These are phyloP conservation scores for Solanum pinnatisectum DNA, from an alignment of 257 asterid species.

Conservation along the genomic window DNA sequence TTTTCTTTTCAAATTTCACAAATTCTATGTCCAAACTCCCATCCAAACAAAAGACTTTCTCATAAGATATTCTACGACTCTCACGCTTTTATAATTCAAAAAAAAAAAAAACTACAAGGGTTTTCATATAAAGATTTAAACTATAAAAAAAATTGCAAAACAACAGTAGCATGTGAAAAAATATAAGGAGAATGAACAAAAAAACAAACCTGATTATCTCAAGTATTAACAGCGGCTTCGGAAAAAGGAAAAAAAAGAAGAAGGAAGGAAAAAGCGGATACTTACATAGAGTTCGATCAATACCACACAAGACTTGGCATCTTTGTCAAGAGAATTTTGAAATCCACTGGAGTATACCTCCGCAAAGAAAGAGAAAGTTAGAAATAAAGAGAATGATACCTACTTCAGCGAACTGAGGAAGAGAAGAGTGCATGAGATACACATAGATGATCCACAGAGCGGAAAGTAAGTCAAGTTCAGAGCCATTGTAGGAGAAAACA, in stretches of 20 bases:
- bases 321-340: not conserved
- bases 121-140: not conserved
- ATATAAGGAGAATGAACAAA: not conserved
- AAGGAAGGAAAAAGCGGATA: not conserved
- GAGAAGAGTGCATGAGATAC: not conserved
- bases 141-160: not conserved
- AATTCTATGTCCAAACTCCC: not conserved
- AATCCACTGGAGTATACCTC: not conserved
- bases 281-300: not conserved
- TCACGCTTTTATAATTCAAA: not conserved
- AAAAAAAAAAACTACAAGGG: not conserved
- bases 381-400: not conserved
- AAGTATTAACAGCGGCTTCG: not conserved
- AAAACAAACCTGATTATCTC: not conserved
- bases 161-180: not conserved
- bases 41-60: not conserved
- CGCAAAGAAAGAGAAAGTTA: not conserved
- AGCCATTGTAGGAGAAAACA: too few relatives aligned
- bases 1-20: not conserved
- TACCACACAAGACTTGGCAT: not conserved
- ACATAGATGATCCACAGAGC: not conserved
- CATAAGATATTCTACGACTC: not conserved
- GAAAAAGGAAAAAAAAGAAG: too few relatives aligned
- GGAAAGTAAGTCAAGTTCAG: not conserved
- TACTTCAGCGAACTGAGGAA: not conserved